phyloP scores from a whole-genome alignment of 306 rosid species.

The Pyrus bretschneideri region DNA sequence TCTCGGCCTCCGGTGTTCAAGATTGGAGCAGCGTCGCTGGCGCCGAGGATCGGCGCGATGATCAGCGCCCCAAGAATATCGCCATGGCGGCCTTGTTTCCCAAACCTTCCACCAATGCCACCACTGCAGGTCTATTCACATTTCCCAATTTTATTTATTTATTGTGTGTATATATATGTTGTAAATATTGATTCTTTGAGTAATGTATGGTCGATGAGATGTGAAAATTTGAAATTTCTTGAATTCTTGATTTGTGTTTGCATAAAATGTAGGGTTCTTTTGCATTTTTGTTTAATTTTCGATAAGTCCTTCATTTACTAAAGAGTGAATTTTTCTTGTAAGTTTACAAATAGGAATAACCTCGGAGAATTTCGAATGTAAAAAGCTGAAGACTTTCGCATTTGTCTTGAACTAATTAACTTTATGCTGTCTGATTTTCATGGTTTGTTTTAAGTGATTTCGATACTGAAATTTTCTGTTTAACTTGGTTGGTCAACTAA shows the following conservation, averaged over 20 bases:
- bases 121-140: slow-evolving; percentile 46
- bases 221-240: not conserved
- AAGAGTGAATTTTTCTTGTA: not conserved
- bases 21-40: slow-evolving; percentile 38
- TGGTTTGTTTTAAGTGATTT: not conserved
- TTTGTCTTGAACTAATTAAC: not conserved
- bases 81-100: slow-evolving; percentile 49
- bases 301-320: not conserved
- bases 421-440: slow-evolving; percentile 7
- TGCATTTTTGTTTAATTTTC: not conserved
- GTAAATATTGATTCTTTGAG: not conserved
- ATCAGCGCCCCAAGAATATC: slow-evolving; percentile 44
- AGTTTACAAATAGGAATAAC: not conserved
- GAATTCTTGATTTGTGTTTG: not conserved
- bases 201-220: not conserved
- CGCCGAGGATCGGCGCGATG: slow-evolving; percentile 26
- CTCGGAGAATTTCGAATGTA: not conserved
- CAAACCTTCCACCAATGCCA: slow-evolving; percentile 49
- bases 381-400: not conserved
- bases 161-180: not conserved
- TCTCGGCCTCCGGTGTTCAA: slow-evolving; percentile 35
- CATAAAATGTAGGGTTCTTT: not conserved
- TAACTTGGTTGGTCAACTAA: slow-evolving; percentile 4
- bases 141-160: not conserved
- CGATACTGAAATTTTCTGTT: not conserved